These are phyloP conservation scores for Linum lewisii DNA, from an alignment of 345 rosid genomes.

Conservation along the genomic window DNA sequence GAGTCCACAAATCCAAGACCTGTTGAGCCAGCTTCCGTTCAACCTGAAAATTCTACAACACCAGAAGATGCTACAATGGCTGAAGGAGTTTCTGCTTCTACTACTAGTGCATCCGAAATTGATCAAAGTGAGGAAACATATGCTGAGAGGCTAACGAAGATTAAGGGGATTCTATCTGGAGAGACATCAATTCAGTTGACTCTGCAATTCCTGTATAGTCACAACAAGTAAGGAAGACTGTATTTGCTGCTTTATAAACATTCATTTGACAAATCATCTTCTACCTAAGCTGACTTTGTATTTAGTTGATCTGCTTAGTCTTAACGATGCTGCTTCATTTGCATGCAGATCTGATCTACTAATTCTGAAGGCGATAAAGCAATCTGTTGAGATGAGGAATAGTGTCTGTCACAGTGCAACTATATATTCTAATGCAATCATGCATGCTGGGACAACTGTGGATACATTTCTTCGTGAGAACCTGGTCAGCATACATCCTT, in stretches of 20 bases:
- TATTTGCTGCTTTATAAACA: too few species aligned
- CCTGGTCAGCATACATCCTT: constrained; percentile 40
- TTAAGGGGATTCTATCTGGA: constrained; percentile 87
- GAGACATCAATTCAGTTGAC: constrained; percentile 92
- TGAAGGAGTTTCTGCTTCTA: constrained; percentile 53
- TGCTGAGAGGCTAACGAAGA: constrained; percentile 77
- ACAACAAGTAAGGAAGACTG: constrained; percentile 58
- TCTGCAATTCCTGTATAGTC: constrained; percentile 85
- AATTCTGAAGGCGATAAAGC: constrained; percentile 90
- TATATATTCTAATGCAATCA: constrained; percentile 92
- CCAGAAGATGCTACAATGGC: constrained; percentile 73
- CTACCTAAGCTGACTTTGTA: background rate
- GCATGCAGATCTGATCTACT: constrained; percentile 80
- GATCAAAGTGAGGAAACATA: constrained; percentile 60
- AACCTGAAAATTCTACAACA: constrained; percentile 43
- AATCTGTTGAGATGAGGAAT: constrained; percentile 97
- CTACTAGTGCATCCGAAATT: constrained; percentile 25
- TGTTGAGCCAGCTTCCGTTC: constrained; percentile 33
- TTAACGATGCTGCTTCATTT: constrained; percentile 10
- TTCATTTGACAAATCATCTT: background rate
- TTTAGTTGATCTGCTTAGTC: background rate
- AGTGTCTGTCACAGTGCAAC: constrained; percentile 99
- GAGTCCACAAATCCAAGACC: constrained; percentile 46
- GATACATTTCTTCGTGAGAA: constrained; percentile 98
- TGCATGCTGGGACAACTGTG: constrained; percentile 99